These are phyloP conservation scores for Diaporthe sp. DNA, from an alignment of 2,329 filamentous ascomycete genomes.

Conservation along the genomic window DNA sequence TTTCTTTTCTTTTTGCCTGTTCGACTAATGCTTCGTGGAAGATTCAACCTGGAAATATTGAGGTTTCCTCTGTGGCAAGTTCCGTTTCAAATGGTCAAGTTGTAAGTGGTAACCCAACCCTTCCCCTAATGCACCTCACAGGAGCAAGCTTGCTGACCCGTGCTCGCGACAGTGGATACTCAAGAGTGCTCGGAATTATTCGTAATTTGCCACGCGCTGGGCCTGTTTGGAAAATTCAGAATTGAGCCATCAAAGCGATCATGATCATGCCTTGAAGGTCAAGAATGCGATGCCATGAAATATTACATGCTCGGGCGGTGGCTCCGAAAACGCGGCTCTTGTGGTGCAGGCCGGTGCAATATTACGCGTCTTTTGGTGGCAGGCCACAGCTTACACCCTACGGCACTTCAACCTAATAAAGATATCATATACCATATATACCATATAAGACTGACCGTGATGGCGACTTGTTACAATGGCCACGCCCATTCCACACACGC, in stretches of 20 bases:
- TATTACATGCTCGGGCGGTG: neutral
- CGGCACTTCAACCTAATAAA: neutral
- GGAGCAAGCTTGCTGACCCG: constrained; percentile 33
- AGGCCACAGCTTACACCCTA: neutral
- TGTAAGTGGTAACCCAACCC: constrained; percentile 49
- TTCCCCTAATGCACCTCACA: neutral
- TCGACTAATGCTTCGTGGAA: constrained; percentile 44
- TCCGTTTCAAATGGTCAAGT: constrained; percentile 90
- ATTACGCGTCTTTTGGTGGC: neutral
- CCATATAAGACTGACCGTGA: neutral
- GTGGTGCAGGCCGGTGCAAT: neutral
- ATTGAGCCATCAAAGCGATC: neutral
- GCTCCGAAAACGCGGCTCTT: neutral
- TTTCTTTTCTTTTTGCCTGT: neutral
- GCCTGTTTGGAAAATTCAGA: neutral
- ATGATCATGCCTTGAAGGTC: too few relatives aligned
- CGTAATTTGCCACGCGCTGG: constrained; percentile 35
- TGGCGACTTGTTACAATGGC: neutral
- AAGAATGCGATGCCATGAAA: neutral
- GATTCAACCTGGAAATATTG: constrained; percentile 83
- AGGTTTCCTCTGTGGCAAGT: constrained; percentile 79
- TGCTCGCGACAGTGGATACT: constrained; percentile 68
- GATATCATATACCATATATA: neutral
- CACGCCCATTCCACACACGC: neutral
- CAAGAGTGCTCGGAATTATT: constrained; percentile 62